Evolutionary conservation across 306 rosid genomes (phyloP), one percentile per base, ranked within the genome.

Genomic region (Inga leiocalycina): DNA sequence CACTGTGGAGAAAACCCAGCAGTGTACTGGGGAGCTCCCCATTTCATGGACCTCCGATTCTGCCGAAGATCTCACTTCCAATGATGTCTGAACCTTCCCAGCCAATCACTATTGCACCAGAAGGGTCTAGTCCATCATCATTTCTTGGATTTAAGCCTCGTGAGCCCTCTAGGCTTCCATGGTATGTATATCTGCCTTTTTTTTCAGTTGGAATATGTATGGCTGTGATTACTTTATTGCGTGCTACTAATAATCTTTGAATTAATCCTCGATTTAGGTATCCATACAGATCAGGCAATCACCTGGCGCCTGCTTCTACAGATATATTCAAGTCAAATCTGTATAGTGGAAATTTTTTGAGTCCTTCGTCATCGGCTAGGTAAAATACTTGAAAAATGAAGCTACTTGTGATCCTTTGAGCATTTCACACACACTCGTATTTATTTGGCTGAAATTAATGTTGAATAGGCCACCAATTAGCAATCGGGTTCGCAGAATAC

Each of bases 311-410:
- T 5, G 30, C 27, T 41, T 22, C 71, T 51, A 3, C 51, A 20
- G 79, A 62, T 12, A 30, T 11, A 62, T n/a, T 37, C 49, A 20
- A 15, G 3, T 52, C 30, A 22, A 71, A 16, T 30, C n/a, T 11
- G 7, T 37, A 37, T 35, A 70, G 30, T 24, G 77, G 20, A 35
- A 71, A 52, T 9, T 9, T 27, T 62, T 24, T 16, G 2, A 34
- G 2, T 13, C 64, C 51, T 56, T 39, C 78, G 2, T 48, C 89
- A 35, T 6, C 61, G 51, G 9, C 67, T 0, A 20, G 61, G 86
- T 86, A 79, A 75, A 17, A 74, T 32, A 77, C 41, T 43, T 51
- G 2, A 79, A 57, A 13, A 57, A 13, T n/a, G 37, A 35, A 68
- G 39, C 12, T 22, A 19, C 54, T 62, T 71, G 44, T 32, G 61